Evolutionary conservation across 192 early-diverging fungal genomes (phyloP), one percentile per base, ranked within the genome.

Genomic region (Pilaira anomala): DNA sequence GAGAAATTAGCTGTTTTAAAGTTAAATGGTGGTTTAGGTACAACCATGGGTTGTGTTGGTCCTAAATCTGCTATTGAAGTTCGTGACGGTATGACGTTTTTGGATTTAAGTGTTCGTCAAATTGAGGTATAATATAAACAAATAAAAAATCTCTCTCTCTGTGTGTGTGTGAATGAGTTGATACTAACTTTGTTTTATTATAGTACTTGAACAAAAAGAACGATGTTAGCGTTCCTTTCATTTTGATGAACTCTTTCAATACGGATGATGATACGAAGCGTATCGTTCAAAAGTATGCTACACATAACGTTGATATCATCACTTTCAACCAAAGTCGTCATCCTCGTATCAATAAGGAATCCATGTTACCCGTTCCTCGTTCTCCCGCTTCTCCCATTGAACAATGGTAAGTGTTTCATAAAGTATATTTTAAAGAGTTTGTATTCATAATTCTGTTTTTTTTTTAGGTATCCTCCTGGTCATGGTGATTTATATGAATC

Each of bases 201-300:
- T 63, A 91, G 90, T 92, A 95, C 68, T 79, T 97, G 51, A 99
- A 99, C 83, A 85, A 83, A 54, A 78, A 84, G 25, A 83, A 95
- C 74, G 84, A 89, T 49, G 93, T 95, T 60, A 84, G 88, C 50
- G 97, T 99, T 5, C 97, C 97, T 8, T 87, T 97, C 63, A 96
- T 99, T 60, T 82, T 97, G 64, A 99, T 99, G 97, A 99, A 99
- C 85, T 99, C 97, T 33, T 99, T 99, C 87, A 99, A 99, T 81
- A 99, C 97, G 1, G 95, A 99, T 74, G 88, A 90, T n/a, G 97
- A 99, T 73, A 99, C 97, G 39, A 83, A 87, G 74, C 90, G 93
- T 66, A 95, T 99, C 76, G 92, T 98, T 71, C 97, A 97, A 87
- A 99, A 99, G 79, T 97, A 99, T 82, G 84, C 80, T 49, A 83